Evolutionary conservation across 2,329 filamentous ascomycete species (phyloP).

Genomic region (Bipolaris victoriae): DNA sequence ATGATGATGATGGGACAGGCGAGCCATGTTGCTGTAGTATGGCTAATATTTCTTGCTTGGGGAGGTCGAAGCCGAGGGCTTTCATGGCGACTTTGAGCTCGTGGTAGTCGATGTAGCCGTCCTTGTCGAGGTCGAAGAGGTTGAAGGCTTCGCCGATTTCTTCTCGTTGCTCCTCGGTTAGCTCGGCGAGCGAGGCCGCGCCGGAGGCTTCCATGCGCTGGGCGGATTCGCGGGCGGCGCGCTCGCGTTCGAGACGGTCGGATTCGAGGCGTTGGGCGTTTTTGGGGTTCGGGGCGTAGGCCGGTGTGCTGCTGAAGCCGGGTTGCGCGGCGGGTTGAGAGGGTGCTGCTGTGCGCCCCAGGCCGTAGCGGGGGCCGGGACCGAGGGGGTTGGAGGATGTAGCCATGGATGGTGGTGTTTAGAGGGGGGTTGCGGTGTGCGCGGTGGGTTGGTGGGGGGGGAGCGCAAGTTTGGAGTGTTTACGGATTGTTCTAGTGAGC

Average conservation of each 20-base stretch:
- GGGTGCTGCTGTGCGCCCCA: conserved; percentile 46
- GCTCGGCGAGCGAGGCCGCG: conserved; percentile 57
- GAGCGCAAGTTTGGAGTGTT: conserved; percentile 3
- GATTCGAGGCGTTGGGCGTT: conserved; percentile 50
- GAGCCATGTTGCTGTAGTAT: conserved; percentile 79
- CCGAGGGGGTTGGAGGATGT: conserved; percentile 60
- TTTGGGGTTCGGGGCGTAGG: conserved; percentile 53
- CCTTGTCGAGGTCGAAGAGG: conserved; percentile 96
- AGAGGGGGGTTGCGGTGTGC: conserved; percentile 4
- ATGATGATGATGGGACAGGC: conserved; percentile 8
- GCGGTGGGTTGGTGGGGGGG: neutral
- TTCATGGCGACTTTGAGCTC: conserved; percentile 97
- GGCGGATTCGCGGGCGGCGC: conserved; percentile 44
- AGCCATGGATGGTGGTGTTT: conserved; percentile 53
- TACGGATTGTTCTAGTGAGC: conserved; percentile 6
- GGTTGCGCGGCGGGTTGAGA: conserved; percentile 25
- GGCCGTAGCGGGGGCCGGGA: conserved; percentile 62
- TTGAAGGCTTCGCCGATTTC: conserved; percentile 97
- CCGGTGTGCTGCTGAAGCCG: conserved; percentile 39
- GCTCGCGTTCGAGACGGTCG: conserved; percentile 51
- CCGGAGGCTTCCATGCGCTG: conserved; percentile 53
- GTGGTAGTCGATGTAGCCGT: conserved; percentile 93
- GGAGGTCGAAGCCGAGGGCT: conserved; percentile 89
- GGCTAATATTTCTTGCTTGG: conserved; percentile 81
- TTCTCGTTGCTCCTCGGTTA: conserved; percentile 88